Percentiles rank a stretch among this genome's conserved stretches.
These are phyloP conservation scores for Colletotrichum scovillei DNA, from an alignment of 2,329 filamentous ascomycete species.

Conservation along the genomic window DNA sequence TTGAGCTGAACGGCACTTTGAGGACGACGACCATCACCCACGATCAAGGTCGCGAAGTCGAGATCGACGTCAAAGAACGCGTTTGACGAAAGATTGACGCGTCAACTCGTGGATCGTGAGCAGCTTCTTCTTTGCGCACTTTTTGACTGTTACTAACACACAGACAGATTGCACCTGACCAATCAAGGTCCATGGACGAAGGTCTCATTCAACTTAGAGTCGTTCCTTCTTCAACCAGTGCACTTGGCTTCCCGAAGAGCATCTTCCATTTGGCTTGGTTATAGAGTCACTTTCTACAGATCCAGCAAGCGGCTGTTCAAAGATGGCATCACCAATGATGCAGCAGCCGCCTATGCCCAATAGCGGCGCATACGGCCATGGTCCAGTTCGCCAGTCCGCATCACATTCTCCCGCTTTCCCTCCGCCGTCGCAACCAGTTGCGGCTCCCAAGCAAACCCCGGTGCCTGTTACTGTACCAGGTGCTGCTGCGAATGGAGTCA, in stretches of 20 bases:
- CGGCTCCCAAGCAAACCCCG: background rate
- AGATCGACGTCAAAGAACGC: background rate
- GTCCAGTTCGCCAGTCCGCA: background rate
- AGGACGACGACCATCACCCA: background rate
- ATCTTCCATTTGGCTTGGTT: background rate
- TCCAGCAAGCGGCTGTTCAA: fast-evolving
- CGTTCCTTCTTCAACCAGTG: background rate
- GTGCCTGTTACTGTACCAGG: background rate
- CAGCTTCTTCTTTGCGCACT: fast-evolving
- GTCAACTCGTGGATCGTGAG: background rate
- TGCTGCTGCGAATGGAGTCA: no score
- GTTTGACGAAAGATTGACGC: conserved; percentile 1
- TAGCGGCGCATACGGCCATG: background rate
- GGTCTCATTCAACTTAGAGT: background rate
- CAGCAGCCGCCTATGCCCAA: background rate
- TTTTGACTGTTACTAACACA: background rate
- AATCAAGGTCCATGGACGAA: background rate
- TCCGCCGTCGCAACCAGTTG: background rate
- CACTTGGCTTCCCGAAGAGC: background rate
- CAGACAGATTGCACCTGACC: background rate
- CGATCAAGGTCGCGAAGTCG: background rate
- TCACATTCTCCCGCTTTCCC: background rate
- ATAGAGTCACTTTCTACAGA: fast-evolving
- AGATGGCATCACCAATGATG: background rate
- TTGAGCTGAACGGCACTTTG: background rate